These are phyloP conservation scores for Clitocybe nebularis DNA, from an alignment of 1,284 basidiomycete genomes.

Conservation along the genomic window DNA sequence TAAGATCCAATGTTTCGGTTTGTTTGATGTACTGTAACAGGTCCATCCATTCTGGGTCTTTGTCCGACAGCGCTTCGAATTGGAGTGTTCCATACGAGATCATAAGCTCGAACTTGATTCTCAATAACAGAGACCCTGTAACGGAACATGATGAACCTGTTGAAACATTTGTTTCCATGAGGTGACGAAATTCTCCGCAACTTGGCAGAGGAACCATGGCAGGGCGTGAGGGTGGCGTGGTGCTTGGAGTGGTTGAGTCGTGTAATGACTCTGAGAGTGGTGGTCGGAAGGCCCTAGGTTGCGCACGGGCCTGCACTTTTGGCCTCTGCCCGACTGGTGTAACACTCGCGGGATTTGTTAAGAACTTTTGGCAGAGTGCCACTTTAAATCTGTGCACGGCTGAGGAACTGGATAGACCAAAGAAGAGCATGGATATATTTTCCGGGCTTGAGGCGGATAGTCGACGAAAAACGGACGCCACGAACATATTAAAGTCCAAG, in stretches of 20 bases:
- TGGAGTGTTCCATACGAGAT: conserved; percentile 44
- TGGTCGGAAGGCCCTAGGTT: conserved; percentile 27
- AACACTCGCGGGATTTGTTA: conserved; percentile 25
- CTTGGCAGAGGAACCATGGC: conserved; percentile 21
- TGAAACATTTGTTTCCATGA: conserved; percentile 21
- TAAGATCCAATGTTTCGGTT: conserved; percentile 27
- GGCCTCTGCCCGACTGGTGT: conserved; percentile 11
- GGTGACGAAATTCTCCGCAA: conserved; percentile 32
- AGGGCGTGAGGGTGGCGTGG: too few species aligned
- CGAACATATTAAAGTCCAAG: conserved; percentile 48
- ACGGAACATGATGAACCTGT: conserved; percentile 10
- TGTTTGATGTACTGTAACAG: conserved; percentile 31
- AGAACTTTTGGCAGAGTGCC: conserved; percentile 41
- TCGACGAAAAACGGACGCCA: conserved; percentile 42
- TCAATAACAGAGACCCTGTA: conserved; percentile 13
- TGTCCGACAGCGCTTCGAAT: conserved; percentile 25
- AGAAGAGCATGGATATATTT: conserved; percentile 35
- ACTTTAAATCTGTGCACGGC: conserved; percentile 45
- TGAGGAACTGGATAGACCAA: conserved; percentile 35
- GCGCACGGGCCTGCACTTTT: conserved; percentile 29
- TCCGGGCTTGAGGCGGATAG: conserved; percentile 35
- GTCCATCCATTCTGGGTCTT: conserved; percentile 43
- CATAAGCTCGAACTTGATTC: conserved; percentile 46
- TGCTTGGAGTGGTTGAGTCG: too few species aligned
- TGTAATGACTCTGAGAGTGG: too few species aligned